Evolutionary conservation across 2,329 filamentous ascomycete species (phyloP).

Genomic region (Gnomoniopsis smithogilvyi): DNA sequence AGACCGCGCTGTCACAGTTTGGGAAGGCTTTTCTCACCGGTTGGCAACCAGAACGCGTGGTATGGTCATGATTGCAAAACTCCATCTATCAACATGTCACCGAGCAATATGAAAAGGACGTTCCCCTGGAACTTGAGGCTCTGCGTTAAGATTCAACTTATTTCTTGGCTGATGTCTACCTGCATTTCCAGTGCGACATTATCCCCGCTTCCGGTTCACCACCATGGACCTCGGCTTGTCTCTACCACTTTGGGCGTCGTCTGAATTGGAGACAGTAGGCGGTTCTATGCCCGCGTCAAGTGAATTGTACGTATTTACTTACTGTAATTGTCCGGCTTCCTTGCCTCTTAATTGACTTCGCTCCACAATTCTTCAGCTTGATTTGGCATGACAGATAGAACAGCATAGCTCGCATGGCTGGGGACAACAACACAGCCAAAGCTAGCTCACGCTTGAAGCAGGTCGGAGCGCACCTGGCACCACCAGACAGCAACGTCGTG

Average conservation of each 20-base stretch:
- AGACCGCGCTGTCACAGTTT: neutral
- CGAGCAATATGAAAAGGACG: neutral
- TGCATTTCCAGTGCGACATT: neutral
- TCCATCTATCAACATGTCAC: neutral
- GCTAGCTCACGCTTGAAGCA: constrained; percentile 44
- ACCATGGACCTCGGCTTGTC: neutral
- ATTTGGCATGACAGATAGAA: neutral
- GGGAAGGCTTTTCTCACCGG: neutral
- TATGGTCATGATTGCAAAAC: neutral
- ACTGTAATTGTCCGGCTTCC: too few relatives aligned
- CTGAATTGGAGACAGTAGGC: neutral
- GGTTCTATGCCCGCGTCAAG: neutral
- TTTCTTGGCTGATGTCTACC: neutral
- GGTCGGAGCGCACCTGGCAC: constrained; percentile 40
- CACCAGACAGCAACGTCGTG: neutral
- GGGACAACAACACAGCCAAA: constrained; percentile 11
- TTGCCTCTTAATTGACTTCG: too few relatives aligned
- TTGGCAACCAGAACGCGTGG: constrained; percentile 6
- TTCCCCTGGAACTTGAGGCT: neutral
- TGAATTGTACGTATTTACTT: too few relatives aligned
- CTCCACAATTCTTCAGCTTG: too few relatives aligned
- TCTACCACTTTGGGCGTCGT: neutral
- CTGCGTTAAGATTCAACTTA: neutral
- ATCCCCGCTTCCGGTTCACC: neutral
- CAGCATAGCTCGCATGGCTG: neutral